Evolutionary conservation across 495 filamentous ascomycete species (phyloP), one percentile per base, ranked within the genome.

Genomic region (Aspergillus saccharolyticus): DNA sequence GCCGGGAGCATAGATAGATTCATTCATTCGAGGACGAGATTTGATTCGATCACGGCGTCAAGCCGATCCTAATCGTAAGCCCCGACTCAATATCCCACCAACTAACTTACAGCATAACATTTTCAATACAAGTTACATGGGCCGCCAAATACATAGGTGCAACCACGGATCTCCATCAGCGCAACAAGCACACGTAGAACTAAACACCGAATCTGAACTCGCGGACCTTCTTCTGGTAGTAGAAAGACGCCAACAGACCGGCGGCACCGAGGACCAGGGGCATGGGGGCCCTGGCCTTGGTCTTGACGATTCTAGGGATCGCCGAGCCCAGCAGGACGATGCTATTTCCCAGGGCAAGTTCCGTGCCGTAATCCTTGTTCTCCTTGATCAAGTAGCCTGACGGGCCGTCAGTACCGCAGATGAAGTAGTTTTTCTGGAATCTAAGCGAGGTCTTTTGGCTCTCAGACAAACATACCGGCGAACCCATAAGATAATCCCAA

Each of bases 361-460:
- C 62, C 16, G 62, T 57, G 46, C 62, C 62, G 52, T 60, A 64
- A 55, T 64, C 62, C 47, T 58, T 58, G 55, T 64, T 64, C 28
- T 64, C 50, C 16, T 64, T 64, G 48, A 64, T 57, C 42, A 64
- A 48, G 33, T 60, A 60, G 20, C 62, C 62, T 64, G 46, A n/a
- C n/a, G 4, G 15, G 25, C 6, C 15, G 39, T 57, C 21, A 57
- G 14, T 14, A n/a, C n/a, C n/a, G n/a, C n/a, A n/a, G n/a, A n/a
- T n/a, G n/a, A n/a, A n/a, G n/a, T n/a, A n/a, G n/a, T n/a, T n/a
- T n/a, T n/a, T n/a, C n/a, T n/a, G n/a, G n/a, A n/a, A n/a, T n/a
- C n/a, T n/a, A n/a, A n/a, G n/a, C n/a, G n/a, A n/a, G n/a, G n/a
- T n/a, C n/a, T n/a, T n/a, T n/a, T n/a, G n/a, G n/a, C n/a, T n/a